Evolutionary conservation across 2,329 filamentous ascomycete genomes (phyloP), one percentile per base, ranked within the genome.

Genomic region (Fusarium secorum): DNA sequence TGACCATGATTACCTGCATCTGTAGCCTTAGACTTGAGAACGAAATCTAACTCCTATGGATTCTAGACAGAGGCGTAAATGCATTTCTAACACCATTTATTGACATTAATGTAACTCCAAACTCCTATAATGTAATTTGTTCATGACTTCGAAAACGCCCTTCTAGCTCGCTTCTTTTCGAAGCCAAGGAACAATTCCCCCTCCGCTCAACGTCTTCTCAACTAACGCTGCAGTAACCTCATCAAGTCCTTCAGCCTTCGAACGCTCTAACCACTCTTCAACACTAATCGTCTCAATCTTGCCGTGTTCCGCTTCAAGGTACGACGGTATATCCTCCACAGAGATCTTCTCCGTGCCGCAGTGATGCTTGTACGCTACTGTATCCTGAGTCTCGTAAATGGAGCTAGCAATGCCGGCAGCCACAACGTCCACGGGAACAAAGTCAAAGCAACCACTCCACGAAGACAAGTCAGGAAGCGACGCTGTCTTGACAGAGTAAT

Each of bases 401-500:
- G n/a, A 41, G 5, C n/a, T 7, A 11, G n/a, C n/a, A 41, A 41
- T 41, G 39, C 39, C 39, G 0, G 9, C 39, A 22, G 61, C 45
- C 26, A 64, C 56, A 15, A 6, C 20, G 4, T 60, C 56, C 9
- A 54, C 56, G 15, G 38, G 56, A 11, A 64, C 45, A 32, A 64
- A 60, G 28, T 60, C 56, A 14, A 64, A 64, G 18, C 33, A 46
- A 14, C 61, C 61, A 18, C 26, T 54, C 56, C 46, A 60, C 9
- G 22, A 32, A 10, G 39, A 2, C n/a, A 59, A 33, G 66, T 75
- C 35, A 7, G 61, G 56, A 5, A 64, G 28, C 13, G 48, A 39
- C 1, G 11, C 18, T 17, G n/a, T 54, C 41, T 54, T n/a, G 7
- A 28, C 11, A 14, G 56, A 61, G 30, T 48, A 64, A 2, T 32